Evolutionary conservation across 148 eudicot species (phyloP).

Genomic region (Polygonum maritimum): DNA sequence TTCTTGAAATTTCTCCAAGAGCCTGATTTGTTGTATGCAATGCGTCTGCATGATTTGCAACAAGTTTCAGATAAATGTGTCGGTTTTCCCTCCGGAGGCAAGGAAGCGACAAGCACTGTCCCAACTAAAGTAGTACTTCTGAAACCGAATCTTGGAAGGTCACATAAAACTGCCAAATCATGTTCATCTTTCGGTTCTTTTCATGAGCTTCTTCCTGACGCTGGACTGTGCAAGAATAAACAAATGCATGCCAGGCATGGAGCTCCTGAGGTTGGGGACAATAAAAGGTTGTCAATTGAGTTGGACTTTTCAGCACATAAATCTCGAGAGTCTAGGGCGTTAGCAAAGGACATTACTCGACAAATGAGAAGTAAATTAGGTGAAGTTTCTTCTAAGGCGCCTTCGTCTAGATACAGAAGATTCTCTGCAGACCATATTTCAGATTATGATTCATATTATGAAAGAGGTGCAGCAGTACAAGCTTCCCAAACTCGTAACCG

Average conservation of each 20-base stretch:
- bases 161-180: conserved; percentile 25
- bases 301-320: conserved; percentile 24
- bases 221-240: conserved; percentile 2
- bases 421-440: conserved; percentile 63
- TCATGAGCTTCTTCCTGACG: conserved; percentile 9
- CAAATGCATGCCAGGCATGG: conserved; percentile 3
- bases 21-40: conserved; percentile 50
- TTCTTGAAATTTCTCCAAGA: conserved; percentile 49
- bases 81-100: conserved; percentile 15
- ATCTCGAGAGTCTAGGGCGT: conserved; percentile 46
- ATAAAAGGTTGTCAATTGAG: conserved; percentile 15
- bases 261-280: conserved; percentile 17
- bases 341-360: conserved; percentile 50
- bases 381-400: conserved; percentile 21
- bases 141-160: conserved; percentile 68
- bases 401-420: conserved; percentile 32
- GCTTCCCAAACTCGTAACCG: conserved; percentile 28
- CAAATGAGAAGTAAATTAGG: conserved; percentile 32
- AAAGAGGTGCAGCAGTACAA: conserved; percentile 28
- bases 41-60: conserved; percentile 48
- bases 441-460: conserved; percentile 60
- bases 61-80: conserved; percentile 23
- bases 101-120: conserved; percentile 11
- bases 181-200: conserved; percentile 30
- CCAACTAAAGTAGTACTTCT: conserved; percentile 77